Base-by-base conservation (phyloP, 345 rosid species). In the Reutealis trisperma region DNA sequence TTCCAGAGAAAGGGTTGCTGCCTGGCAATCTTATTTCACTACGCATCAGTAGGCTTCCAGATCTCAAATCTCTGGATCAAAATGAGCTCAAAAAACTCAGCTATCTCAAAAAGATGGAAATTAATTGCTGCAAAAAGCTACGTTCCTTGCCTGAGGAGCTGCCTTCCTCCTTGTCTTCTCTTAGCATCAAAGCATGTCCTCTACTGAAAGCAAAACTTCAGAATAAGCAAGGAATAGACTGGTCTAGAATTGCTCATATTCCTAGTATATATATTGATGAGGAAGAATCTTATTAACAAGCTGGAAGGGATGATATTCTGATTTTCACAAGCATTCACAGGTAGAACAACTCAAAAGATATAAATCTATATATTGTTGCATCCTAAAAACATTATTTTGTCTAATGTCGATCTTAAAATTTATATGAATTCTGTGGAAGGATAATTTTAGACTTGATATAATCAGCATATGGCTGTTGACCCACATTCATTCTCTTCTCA, bases 1-100 rank as follows among this genome's bases (percentile, higher is more conserved):
- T 86, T 75, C 87, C 85, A 0, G 83, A 79, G 0, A 82, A 82
- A 72, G 77, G 79, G 63, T 73, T 86, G 58, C 67, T 84, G 25
- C 89, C 87, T 49, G 68, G 41, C n/a, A 54, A 73, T 9, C 1
- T 83, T 24, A 75, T 47, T 42, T 70, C 76, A 70, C 74, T 85
- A 22, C 41, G 83, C 55, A 83, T 85, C 54, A 76, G 83, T 52
- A 21, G 77, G 22, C 75, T 83, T 57, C 30, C 44, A 2, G 73
- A 78, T 41, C 86, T 85, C 73, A 63, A 1, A 15, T 14, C 24
- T 47, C 45, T 83, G 70, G 66, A 24, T 3, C 78, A 58, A 58
- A 21, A 58, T 8, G 61, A 24, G 11, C 61, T 85, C 77, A 63
- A 57, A 57, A 66, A 85, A n/a, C 61, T 58, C 27, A n/a, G 25